phyloP scores from a whole-genome alignment of 106 monocot genomes.

The Ottelia alismoides region DNA sequence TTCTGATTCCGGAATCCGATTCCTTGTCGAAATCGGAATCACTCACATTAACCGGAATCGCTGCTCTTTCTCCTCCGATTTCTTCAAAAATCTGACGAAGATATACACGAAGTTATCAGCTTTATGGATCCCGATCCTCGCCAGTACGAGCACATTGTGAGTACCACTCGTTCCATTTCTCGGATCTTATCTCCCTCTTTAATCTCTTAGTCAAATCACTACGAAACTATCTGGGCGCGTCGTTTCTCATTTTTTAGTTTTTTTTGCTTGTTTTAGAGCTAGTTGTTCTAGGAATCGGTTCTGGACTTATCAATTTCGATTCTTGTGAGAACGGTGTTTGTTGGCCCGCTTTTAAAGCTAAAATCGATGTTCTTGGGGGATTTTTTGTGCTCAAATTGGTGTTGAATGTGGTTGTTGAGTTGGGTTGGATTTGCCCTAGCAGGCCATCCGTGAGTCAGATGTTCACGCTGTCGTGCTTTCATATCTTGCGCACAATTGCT shows the following conservation, averaged over 20 bases:
- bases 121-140: constrained; percentile 14
- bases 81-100: no score
- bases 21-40: no score
- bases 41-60: no score
- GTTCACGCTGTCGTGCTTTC: constrained; percentile 70
- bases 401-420: no score
- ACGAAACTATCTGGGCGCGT: neutral
- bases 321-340: neutral
- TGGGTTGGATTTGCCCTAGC: constrained; percentile 2
- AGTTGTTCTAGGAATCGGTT: neutral
- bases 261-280: neutral
- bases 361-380: neutral
- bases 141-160: constrained; percentile 15
- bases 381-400: neutral
- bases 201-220: no score
- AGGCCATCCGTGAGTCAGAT: constrained; percentile 66
- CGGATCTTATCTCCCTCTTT: no score
- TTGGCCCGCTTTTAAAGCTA: neutral
- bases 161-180: neutral
- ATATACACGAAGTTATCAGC: no score
- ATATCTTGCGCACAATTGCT: constrained; percentile 93
- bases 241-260: neutral
- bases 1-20: no score
- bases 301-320: neutral
- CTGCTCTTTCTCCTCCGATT: no score